Base-by-base conservation (phyloP, 2,329 filamentous ascomycete genomes). In the Colletotrichum sp. region DNA sequence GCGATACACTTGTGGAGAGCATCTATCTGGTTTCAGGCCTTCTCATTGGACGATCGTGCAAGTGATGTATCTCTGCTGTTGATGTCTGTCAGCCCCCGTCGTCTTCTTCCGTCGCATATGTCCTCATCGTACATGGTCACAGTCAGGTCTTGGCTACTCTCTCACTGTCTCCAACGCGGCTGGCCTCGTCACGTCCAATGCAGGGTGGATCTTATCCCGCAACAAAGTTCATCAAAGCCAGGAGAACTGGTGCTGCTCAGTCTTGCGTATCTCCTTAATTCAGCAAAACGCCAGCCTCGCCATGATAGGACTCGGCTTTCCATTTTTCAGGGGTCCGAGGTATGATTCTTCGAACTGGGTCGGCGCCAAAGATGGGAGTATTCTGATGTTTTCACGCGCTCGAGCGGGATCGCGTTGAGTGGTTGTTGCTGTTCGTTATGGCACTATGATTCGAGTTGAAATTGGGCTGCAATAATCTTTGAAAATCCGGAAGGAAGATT, bases 51-150 rank as follows among this genome's bases (percentile, higher is more conserved):
- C 18, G 9, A 21, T 21, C 10, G 39, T 44, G 5, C 44, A 12
- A 49, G 44, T 49, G 44, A 1, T n/a, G 39, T 12, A 21, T 21
- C 18, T 49, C 39, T 49, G 39, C 39, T 21, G 9, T 13, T 13
- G 44, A 13, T 21, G 9, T 49, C 44, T 13, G 44, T 1, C 44
- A n/a, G 18, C 18, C 44, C 0, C 0, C 44, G 0, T 49, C 0
- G n/a, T 21, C 44, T 49, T 49, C 39, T 21, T 49, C 44, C 9
- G 18, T 12, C 6, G 6, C 44, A 0, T 21, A 0, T 49, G 44
- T 21, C 9, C 44, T 21, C 44, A 21, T 7, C 10, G 10, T 49
- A 7, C 4, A 4, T 7, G 2, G 44, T 13, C 44, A 4, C 10
- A 21, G 10, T 13, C 44, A 13, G 10, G n/a, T 7, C 44, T 21